Conservation (phyloP, 2,329 filamentous ascomycete genomes). For the Colletotrichum brevisporum region DNA sequence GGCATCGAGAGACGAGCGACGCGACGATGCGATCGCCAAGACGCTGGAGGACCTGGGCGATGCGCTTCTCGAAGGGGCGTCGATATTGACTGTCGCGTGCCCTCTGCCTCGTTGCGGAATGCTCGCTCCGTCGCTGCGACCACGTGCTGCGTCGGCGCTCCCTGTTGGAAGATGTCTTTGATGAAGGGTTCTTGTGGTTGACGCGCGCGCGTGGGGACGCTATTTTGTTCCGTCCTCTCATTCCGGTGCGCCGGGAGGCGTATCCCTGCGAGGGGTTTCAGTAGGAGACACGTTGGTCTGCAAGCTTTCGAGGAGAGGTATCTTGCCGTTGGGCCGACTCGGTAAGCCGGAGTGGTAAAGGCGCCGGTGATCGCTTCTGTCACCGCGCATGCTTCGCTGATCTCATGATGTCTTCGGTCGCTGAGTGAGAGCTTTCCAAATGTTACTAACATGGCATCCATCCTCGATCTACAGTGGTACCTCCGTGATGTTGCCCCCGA, state of each 20-base stretch:
- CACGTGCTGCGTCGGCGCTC: slow-evolving; percentile 24
- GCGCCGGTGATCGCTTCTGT: too few relatives aligned
- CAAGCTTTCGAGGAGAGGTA: too few relatives aligned
- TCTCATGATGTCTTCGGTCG: too few relatives aligned
- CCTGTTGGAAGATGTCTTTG: slow-evolving; percentile 22
- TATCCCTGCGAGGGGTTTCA: neutral
- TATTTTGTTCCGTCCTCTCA: neutral
- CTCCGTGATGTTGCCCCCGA: too few relatives aligned
- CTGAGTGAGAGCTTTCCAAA: too few relatives aligned
- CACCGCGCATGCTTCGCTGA: too few relatives aligned
- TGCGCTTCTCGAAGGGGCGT: slow-evolving; percentile 7
- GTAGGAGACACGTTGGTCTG: too few relatives aligned
- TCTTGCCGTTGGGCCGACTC: too few relatives aligned
- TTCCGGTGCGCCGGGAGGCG: neutral
- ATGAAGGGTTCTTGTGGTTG: slow-evolving; percentile 9
- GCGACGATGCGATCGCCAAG: slow-evolving; percentile 29
- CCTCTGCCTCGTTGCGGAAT: slow-evolving; percentile 24
- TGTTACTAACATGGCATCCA: too few relatives aligned
- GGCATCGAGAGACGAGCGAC: slow-evolving; percentile 15
- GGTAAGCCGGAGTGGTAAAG: too few relatives aligned
- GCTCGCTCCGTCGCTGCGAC: neutral
- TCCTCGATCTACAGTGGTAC: too few relatives aligned
- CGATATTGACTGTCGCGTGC: slow-evolving; percentile 36
- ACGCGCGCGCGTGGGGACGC: neutral
- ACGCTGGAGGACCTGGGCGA: slow-evolving; percentile 19